Conservation (phyloP, 2,329 filamentous ascomycete species). For the Uncinocarpus reesii region DNA sequence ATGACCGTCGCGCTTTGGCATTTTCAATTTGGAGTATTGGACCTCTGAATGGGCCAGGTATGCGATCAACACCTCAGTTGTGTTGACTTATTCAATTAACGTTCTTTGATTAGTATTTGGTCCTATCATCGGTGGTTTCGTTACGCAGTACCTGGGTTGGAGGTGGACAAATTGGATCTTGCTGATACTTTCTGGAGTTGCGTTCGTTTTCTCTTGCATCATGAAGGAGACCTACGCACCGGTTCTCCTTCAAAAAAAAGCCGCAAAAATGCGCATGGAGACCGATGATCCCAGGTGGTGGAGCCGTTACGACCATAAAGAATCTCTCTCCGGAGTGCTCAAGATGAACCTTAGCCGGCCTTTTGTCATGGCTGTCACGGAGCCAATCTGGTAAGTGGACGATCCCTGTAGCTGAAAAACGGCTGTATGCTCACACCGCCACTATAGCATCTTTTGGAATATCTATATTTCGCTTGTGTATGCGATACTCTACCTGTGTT, state of each 20-base stretch:
- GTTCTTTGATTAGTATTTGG: constrained; percentile 38
- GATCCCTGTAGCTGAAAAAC: constrained; percentile 2
- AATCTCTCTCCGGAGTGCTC: constrained; percentile 55
- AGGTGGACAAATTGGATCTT: constrained; percentile 77
- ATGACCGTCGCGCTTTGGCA: constrained; percentile 68
- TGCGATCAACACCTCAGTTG: constrained; percentile 13
- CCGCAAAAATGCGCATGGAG: constrained; percentile 53
- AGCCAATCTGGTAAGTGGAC: constrained; percentile 64
- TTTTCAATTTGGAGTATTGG: constrained; percentile 77
- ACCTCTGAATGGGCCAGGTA: constrained; percentile 63
- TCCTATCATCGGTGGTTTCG: constrained; percentile 70
- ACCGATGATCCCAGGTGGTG: constrained; percentile 63
- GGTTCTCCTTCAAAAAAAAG: constrained; percentile 56
- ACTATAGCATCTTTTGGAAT: constrained; percentile 60
- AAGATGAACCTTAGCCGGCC: constrained; percentile 68
- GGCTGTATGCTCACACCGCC: background rate
- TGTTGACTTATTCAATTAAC: constrained; percentile 6
- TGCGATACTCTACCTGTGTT: constrained; percentile 78
- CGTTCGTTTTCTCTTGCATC: constrained; percentile 48
- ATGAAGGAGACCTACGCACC: constrained; percentile 70
- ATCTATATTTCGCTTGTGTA: constrained; percentile 67
- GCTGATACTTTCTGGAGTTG: constrained; percentile 58
- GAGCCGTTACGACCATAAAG: constrained; percentile 66
- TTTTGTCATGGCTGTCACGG: constrained; percentile 64
- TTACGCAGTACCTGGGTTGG: constrained; percentile 63